Percentiles rank a stretch among this genome's conserved stretches.
phyloP scores from a whole-genome alignment of 2,329 filamentous ascomycete genomes.

The Fusarium solani-melongenae region DNA sequence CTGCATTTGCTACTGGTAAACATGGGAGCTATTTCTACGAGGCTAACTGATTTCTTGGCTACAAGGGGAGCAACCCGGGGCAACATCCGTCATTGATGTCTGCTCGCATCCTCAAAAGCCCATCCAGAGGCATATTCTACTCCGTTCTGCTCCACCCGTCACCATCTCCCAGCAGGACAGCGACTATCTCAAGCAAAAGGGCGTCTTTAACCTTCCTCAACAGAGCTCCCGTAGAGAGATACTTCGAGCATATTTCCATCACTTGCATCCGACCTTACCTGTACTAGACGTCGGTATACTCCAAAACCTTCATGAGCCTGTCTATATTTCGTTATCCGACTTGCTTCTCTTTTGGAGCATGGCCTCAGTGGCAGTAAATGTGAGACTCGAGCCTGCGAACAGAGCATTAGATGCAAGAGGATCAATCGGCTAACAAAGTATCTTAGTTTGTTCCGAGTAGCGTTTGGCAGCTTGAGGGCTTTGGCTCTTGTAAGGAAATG shows the following conservation, averaged over 20 bases:
- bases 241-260: not conserved
- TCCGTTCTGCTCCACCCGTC: not conserved
- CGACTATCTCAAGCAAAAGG: not conserved
- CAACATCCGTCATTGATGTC: not conserved
- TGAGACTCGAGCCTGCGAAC: not conserved
- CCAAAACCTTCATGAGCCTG: not conserved
- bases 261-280: not conserved
- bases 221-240: not conserved
- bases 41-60: not conserved
- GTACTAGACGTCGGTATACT: not conserved
- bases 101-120: not conserved
- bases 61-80: not conserved
- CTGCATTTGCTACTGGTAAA: not conserved
- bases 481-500: not conserved
- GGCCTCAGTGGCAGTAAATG: not conserved
- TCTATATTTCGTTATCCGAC: not conserved
- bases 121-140: not conserved
- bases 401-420: not conserved
- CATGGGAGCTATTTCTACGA: not conserved
- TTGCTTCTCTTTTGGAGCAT: not conserved
- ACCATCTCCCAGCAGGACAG: not conserved
- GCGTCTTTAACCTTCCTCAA: not conserved
- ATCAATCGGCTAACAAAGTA: rapidly evolving
- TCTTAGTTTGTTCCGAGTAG: not conserved
- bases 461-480: not conserved